Base-by-base conservation (phyloP, 2,329 filamentous ascomycete species). In the Thelonectria blattea region DNA sequence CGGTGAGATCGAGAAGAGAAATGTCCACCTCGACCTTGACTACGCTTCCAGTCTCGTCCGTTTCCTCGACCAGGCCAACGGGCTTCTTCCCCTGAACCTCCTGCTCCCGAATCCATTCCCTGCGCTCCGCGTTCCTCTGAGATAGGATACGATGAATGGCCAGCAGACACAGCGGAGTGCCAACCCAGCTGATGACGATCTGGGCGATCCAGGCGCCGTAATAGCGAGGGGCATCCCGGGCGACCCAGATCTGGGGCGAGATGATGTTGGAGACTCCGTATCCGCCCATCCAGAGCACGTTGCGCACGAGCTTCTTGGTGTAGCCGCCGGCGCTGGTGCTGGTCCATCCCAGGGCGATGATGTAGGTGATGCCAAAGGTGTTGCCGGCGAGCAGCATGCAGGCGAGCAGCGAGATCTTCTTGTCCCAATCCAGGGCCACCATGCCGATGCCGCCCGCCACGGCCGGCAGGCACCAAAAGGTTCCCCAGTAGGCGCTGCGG, bases 291-390 rank as follows among this genome's bases (percentile, higher is more conserved):
- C 76, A 77, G 56, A 78, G 65, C 14, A 72, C 76, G 17, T 76
- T 78, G 20, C 76, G 71, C 1, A 76, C 78, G 2, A 76, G 76
- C 62, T 79, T 79, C 68, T 80, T 80, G 0, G 78, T 79, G 58
- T 79, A 77, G 1, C 78, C 75, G 0, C 37, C 54, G 5, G 54
- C 54, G 4, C 37, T 45, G 10, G 54, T 47, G 30, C 47, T 43
- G 37, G 45, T 50, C 68, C 62, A 65, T 1, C 62, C 62, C 1
- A 65, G 53, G 2, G 62, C 56, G 18, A 65, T 61, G 22, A 65
- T 65, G 60, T 61, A 65, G 5, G 62, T 65, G 42, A 63, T 61
- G 7, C 60, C 62, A 18, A 65, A 65, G 15, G 60, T 61, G 39
- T 65, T 65, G 3, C 56, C 60, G 1, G 62, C 60, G 2, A 65